Percentiles rank a stretch among this genome's conserved stretches.
Evolutionary conservation across 352 stramenopile genomes (phyloP).

Genomic region (Phytophthora pseudosyringae): DNA sequence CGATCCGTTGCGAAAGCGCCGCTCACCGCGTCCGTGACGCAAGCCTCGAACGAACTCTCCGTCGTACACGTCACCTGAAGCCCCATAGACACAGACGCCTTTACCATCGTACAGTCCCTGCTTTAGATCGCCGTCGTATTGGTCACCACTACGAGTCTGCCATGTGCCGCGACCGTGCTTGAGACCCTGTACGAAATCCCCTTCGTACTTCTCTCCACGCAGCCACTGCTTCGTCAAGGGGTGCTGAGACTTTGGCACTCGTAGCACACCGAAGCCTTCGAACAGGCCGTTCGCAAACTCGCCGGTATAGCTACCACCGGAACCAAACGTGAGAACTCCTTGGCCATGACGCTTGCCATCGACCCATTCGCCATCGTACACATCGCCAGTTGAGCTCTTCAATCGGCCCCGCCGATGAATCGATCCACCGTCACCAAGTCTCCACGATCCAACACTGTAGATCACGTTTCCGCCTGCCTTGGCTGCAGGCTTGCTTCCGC

Average conservation of each 20-base stretch:
- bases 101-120: constrained; percentile 59
- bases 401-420: constrained; percentile 77
- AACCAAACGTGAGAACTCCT: constrained; percentile 56
- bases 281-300: constrained; percentile 64
- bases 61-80: constrained; percentile 69
- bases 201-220: constrained; percentile 68
- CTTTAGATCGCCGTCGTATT: constrained; percentile 63
- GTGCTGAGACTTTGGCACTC: constrained; percentile 57
- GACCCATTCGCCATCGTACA: constrained; percentile 89
- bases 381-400: constrained; percentile 76
- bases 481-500: constrained; percentile 8
- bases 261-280: constrained; percentile 68
- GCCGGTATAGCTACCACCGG: constrained; percentile 53
- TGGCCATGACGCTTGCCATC: constrained; percentile 78
- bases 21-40: constrained; percentile 61
- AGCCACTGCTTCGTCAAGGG: constrained; percentile 72
- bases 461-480: constrained; percentile 44
- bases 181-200: constrained; percentile 57
- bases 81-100: constrained; percentile 63
- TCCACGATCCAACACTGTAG: constrained; percentile 75
- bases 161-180: constrained; percentile 63
- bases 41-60: constrained; percentile 66
- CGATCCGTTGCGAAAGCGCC: constrained; percentile 56
- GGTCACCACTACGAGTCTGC: constrained; percentile 45
- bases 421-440: constrained; percentile 70